A percentile compares a stretch with the other conserved stretches of the same genome.
phyloP scores from a whole-genome alignment of 805 yeast species.

The Grigorovia humatica region DNA sequence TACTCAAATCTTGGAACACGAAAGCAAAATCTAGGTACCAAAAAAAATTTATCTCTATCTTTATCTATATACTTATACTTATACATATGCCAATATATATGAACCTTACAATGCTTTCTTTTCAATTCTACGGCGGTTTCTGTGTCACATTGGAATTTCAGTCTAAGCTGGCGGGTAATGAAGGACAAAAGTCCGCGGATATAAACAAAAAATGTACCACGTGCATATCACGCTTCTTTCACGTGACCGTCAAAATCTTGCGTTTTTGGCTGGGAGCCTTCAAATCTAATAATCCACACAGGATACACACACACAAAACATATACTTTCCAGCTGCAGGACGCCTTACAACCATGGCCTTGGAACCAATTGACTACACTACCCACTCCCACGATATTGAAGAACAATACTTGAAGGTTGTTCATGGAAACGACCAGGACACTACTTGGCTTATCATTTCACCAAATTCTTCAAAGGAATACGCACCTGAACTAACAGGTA shows the following conservation, averaged over 20 bases:
- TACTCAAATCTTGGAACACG: slow-evolving; percentile 15
- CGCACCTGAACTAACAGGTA: slow-evolving; percentile 40
- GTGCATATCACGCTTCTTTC: too few relatives aligned
- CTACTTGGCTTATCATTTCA: slow-evolving; percentile 71
- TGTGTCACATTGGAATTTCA: too few relatives aligned
- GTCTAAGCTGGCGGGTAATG: too few relatives aligned
- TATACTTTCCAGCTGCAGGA: neutral
- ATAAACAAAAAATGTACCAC: too few relatives aligned
- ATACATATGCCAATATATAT: too few relatives aligned
- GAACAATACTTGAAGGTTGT: slow-evolving; percentile 69
- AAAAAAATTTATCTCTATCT: neutral
- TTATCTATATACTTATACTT: neutral
- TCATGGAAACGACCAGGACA: slow-evolving; percentile 51
- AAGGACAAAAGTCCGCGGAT: too few relatives aligned
- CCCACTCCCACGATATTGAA: slow-evolving; percentile 68
- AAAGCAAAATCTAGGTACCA: slow-evolving; percentile 5
- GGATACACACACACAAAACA: neutral
- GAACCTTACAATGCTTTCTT: too few relatives aligned
- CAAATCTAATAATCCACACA: neutral
- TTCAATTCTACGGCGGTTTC: too few relatives aligned
- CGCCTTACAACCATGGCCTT: slow-evolving; percentile 23
- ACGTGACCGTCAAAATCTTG: too few relatives aligned
- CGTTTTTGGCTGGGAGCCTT: neutral
- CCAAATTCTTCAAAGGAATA: slow-evolving; percentile 47
- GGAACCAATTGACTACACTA: slow-evolving; percentile 45